Percentiles rank a stretch among this genome's conserved stretches.
Evolutionary conservation across 2,329 filamentous ascomycete genomes (phyloP).

Genomic region (Phaeomoniella chlamydospora): DNA sequence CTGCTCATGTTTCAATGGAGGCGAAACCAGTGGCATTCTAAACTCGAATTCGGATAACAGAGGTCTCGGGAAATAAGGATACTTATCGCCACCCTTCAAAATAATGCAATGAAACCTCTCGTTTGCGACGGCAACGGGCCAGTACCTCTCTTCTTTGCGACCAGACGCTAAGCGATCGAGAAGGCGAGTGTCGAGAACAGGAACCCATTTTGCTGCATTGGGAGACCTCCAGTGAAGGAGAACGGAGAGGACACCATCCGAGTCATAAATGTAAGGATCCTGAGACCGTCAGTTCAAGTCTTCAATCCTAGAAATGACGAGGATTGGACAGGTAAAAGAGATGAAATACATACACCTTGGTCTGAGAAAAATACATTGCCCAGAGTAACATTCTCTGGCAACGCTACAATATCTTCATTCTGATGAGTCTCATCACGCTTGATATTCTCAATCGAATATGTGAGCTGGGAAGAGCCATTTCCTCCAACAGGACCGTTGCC

Average conservation of each 20-base stretch:
- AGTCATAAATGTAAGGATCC: slow-evolving; percentile 95
- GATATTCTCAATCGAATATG: slow-evolving; percentile 90
- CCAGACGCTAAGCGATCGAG: slow-evolving; percentile 71
- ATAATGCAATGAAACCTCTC: slow-evolving; percentile 97
- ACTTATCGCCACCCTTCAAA: slow-evolving; percentile 83
- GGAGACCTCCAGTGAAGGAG: slow-evolving; percentile 81
- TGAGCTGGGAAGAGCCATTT: slow-evolving; percentile 62
- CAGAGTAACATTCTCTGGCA: slow-evolving; percentile 49
- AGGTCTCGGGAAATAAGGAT: slow-evolving; percentile 84
- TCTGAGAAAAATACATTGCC: slow-evolving; percentile 86
- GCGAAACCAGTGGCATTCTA: slow-evolving; percentile 59
- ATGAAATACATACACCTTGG: slow-evolving; percentile 54
- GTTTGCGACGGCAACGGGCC: slow-evolving; percentile 84
- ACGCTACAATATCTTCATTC: slow-evolving; percentile 78
- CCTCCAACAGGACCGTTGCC: slow-evolving; percentile 77
- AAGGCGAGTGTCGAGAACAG: slow-evolving; percentile 76
- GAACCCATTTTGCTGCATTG: slow-evolving; percentile 79
- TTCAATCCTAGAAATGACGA: too few relatives aligned
- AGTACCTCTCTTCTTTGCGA: slow-evolving; percentile 80
- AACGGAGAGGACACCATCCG: slow-evolving; percentile 73
- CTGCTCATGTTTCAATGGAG: slow-evolving; percentile 21
- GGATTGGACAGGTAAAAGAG: background rate
- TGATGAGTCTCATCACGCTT: slow-evolving; percentile 90
- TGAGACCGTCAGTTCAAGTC: slow-evolving; percentile 18
- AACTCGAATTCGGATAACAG: slow-evolving; percentile 90